A percentile compares a stretch with the other conserved stretches of the same genome.
Evolutionary conservation across 371 early-diverging fungal species (phyloP).

Genomic region (Apophysomyces variabilis): DNA sequence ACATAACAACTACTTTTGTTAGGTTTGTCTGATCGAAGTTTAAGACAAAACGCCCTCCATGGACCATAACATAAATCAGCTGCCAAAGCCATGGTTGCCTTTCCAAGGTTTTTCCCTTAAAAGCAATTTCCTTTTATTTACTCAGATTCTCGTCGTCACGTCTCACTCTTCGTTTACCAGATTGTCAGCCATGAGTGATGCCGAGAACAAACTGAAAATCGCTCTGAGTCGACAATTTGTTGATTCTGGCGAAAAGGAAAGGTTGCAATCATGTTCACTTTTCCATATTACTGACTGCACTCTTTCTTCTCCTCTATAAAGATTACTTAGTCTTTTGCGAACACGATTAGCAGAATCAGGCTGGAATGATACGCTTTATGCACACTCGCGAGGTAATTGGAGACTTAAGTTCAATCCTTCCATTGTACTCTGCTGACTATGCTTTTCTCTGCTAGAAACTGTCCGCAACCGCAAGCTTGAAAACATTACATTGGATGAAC

Average conservation of each 20-base stretch:
- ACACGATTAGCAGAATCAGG: conserved; percentile 22
- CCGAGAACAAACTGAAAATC: conserved; percentile 8
- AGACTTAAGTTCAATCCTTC: background rate
- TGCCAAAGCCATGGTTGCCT: no score
- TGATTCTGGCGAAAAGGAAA: conserved; percentile 26
- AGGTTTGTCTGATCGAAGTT: no score
- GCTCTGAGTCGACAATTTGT: conserved; percentile 26
- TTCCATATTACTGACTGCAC: background rate
- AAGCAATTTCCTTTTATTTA: no score
- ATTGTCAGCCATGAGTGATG: conserved; percentile 2
- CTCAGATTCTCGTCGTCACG: background rate
- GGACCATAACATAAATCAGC: no score
- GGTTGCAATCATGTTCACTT: conserved; percentile 6
- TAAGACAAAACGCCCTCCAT: no score
- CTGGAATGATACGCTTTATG: conserved; percentile 26
- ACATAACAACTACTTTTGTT: no score
- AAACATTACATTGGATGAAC: conserved; percentile 24
- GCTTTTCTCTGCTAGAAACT: conserved; percentile 17
- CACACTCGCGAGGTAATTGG: conserved; percentile 22
- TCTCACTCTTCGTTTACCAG: background rate
- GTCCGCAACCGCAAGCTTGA: conserved; percentile 14
- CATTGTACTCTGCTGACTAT: background rate
- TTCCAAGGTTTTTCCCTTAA: no score
- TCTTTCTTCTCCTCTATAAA: background rate
- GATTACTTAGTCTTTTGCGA: conserved; percentile 21